Evolutionary conservation across 495 filamentous ascomycete genomes (phyloP), one percentile per base, ranked within the genome.

Genomic region (Penicillium macrosclerotiorum): DNA sequence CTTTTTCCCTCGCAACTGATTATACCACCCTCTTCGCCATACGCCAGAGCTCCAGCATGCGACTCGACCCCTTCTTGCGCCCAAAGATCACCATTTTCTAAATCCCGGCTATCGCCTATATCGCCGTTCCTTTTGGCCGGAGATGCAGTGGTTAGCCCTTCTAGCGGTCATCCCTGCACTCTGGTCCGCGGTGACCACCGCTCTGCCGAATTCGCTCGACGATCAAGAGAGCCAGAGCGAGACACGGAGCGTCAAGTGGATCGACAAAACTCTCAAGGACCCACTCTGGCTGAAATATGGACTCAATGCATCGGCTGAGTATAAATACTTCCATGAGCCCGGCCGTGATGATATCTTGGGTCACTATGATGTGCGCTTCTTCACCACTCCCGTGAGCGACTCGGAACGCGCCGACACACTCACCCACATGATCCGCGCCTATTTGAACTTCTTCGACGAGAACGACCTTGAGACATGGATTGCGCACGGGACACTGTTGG

Each of bases 401-500:
- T 78, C 76, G 45, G 73, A 82, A 35, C 81, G 85, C 57, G 71
- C 75, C 17, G 72, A 80, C 22, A 80, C 79, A 11, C 75, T 91
- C 42, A 74, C 75, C 5, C 74, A 85, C 55, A 79, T 93, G 50
- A 76, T 91, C 51, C 80, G 81, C 33, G 78, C 87, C 19, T 93
- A 91, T 70, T 71, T 93, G 9, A 72, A 78, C 13, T 82, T 78
- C 44, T 83, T 86, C 51, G 63, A 71, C 11, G 67, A 78, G 29
- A 74, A 87, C 22, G 74, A 77, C 0, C 63, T 89, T 44, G 85
- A 90, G 59, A 90, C 89, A 4, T 95, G 89, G 89, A 82, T 95
- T 51, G 86, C 88, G 25, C 89, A 95, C 64, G 89, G 89, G 17
- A 91, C 89, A 12, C 70, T 95, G 34, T 67, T 95, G 36, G 89